phyloP scores from a whole-genome alignment of 2,329 filamentous ascomycete genomes.

The Aspergillus awamori region DNA sequence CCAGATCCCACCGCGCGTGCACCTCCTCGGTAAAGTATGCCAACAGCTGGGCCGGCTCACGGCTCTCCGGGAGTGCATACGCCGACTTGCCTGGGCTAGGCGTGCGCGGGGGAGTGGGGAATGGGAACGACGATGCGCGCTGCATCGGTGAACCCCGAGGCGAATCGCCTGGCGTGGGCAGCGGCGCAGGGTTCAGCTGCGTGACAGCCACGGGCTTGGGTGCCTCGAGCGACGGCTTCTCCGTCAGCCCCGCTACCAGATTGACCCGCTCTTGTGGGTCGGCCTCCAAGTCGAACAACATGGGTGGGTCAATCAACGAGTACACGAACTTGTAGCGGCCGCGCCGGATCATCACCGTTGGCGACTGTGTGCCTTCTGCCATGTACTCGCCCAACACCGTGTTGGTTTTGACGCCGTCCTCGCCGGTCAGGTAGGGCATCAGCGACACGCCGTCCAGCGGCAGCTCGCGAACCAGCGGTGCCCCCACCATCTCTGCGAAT shows the following conservation, averaged over 20 bases:
- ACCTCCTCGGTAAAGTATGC: slow-evolving; percentile 74
- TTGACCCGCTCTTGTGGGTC: slow-evolving; percentile 81
- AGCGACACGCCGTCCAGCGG: slow-evolving; percentile 85
- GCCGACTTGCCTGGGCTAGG: slow-evolving; percentile 41
- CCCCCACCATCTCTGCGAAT: slow-evolving; percentile 78
- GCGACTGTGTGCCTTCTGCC: slow-evolving; percentile 85
- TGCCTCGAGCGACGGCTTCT: slow-evolving; percentile 45
- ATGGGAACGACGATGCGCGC: slow-evolving; percentile 33
- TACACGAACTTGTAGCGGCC: slow-evolving; percentile 89
- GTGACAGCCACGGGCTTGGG: slow-evolving; percentile 32
- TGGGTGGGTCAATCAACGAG: slow-evolving; percentile 79
- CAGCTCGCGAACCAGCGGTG: slow-evolving; percentile 68
- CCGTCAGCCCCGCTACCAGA: slow-evolving; percentile 50
- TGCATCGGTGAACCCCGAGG: slow-evolving; percentile 33
- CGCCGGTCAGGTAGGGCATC: slow-evolving; percentile 70
- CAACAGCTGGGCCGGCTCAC: slow-evolving; percentile 51
- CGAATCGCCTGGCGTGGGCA: slow-evolving; percentile 39
- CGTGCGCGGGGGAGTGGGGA: slow-evolving; percentile 44
- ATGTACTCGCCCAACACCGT: slow-evolving; percentile 96
- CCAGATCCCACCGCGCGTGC: slow-evolving; percentile 76
- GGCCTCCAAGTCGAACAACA: slow-evolving; percentile 75
- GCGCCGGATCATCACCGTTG: slow-evolving; percentile 91
- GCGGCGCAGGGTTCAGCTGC: slow-evolving; percentile 20
- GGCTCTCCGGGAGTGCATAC: slow-evolving; percentile 35
- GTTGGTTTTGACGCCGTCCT: slow-evolving; percentile 63